Base-by-base conservation (phyloP, 2,329 filamentous ascomycete genomes). In the Tolypocladium inflatum region DNA sequence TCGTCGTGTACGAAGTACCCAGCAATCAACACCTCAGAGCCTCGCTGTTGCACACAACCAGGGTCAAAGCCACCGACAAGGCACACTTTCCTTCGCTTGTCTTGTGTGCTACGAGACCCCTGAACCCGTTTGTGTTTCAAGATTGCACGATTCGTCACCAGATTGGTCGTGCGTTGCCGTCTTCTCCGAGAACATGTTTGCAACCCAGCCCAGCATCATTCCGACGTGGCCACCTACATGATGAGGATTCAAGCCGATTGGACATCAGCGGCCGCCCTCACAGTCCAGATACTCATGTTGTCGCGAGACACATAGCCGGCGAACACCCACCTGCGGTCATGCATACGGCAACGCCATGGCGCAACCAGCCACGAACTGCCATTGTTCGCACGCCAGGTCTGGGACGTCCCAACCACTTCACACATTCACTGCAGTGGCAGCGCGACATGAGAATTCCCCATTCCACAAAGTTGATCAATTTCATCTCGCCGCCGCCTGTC, bases 381-480 rank as follows among this genome's bases (percentile, higher is more conserved):
- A 19, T 26, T 21, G 17, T 48, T 50, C 13, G 30, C 23, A 33
- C 3, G 41, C 41, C 19, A 21, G 9, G 19, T 42, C 13, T 38
- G 17, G 35, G 21, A 8, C 39, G 39, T 21, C 19, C 4, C 41
- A 43, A 21, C 19, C 41, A 21, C 41, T 11, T 43, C 41, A 26
- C 11, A 51, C 9, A n/a, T 21, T n/a, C 30, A 13, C 9, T 11
- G 15, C 26, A 33, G 5, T 17, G 8, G 17, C 48, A 33, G 21
- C 10, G 48, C 17, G 17, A n/a, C 30, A 15, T 7, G 2, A 3
- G 42, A 10, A 10, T 41, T 53, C 21, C 10, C 48, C 56, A 19
- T 35, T 45, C 21, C 48, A 42, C 30, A 53, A 39, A 45, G 17
- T 41, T 56, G 55, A 54, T 57, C 58, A 54, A 59, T 56, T 59